These are phyloP conservation scores for Esteya vermicola DNA, from an alignment of 2,329 filamentous ascomycete genomes.

Conservation along the genomic window DNA sequence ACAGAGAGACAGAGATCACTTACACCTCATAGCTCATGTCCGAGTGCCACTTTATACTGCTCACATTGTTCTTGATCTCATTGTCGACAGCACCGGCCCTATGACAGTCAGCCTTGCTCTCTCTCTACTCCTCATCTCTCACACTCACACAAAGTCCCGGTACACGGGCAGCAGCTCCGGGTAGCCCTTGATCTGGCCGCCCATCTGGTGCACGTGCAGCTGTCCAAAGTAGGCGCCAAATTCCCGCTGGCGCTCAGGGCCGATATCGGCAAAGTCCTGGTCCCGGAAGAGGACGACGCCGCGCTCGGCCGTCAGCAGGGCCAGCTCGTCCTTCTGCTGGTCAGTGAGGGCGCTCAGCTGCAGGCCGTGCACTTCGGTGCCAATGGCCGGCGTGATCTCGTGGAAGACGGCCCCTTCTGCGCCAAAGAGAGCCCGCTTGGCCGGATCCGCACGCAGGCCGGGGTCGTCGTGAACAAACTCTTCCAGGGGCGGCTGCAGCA, in stretches of 20 bases:
- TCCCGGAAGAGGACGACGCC: conserved; percentile 13
- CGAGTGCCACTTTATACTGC: conserved; percentile 15
- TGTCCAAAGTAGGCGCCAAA: conserved; percentile 29
- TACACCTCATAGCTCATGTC: conserved; percentile 12
- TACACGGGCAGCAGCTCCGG: conserved; percentile 25
- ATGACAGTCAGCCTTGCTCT: neutral
- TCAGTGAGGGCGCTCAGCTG: conserved; percentile 3
- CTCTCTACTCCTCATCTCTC: neutral
- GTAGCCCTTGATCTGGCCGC: conserved; percentile 25
- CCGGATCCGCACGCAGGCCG: conserved; percentile 6
- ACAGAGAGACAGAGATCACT: too few species aligned
- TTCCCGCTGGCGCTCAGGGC: conserved; percentile 21
- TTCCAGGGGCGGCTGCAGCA: conserved; percentile 6
- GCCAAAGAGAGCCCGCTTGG: conserved; percentile 4
- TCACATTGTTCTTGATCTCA: conserved; percentile 13
- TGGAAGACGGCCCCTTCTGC: conserved; percentile 5
- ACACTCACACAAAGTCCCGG: conserved; percentile 14
- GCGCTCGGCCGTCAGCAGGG: conserved; percentile 4
- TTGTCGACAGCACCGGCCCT: conserved; percentile 11
- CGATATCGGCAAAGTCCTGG: conserved; percentile 20
- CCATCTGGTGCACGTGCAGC: conserved; percentile 28
- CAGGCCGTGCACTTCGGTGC: conserved; percentile 5
- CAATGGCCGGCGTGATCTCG: conserved; percentile 6
- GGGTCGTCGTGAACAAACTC: conserved; percentile 8
- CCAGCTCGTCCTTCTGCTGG: conserved; percentile 5